Conservation (phyloP, 495 filamentous ascomycete genomes). For the Cladorrhinum samala region DNA sequence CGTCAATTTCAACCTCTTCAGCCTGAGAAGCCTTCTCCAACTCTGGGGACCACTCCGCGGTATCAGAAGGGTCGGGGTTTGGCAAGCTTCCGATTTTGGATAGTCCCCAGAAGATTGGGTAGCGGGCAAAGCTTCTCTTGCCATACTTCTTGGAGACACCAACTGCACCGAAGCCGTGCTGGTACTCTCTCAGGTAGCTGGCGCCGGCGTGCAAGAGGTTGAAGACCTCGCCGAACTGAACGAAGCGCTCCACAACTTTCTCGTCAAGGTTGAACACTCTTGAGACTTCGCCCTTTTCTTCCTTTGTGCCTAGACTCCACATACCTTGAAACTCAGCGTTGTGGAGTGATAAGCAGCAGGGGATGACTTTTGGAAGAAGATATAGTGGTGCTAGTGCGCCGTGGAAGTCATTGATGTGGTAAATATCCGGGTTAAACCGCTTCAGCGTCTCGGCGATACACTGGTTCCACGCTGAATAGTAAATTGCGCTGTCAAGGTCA, state of each 20-base stretch:
- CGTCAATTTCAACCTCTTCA: conserved; percentile 48
- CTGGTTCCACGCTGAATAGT: conserved; percentile 69
- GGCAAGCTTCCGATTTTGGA: conserved; percentile 63
- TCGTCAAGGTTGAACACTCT: conserved; percentile 57
- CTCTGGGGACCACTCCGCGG: conserved; percentile 56
- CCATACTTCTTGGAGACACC: conserved; percentile 71
- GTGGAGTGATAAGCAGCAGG: conserved; percentile 45
- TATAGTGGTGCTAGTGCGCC: conserved; percentile 65
- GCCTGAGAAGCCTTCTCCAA: conserved; percentile 23
- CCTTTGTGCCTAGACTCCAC: conserved; percentile 59
- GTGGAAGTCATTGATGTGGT: conserved; percentile 78
- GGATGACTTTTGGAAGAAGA: conserved; percentile 53
- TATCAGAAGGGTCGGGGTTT: conserved; percentile 69
- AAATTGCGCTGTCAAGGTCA: conserved; percentile 63
- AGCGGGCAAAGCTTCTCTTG: conserved; percentile 64
- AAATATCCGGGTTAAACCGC: conserved; percentile 58
- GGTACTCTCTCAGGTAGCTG: conserved; percentile 64
- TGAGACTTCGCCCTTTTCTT: conserved; percentile 60
- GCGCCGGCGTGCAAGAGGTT: conserved; percentile 67
- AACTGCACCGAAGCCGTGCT: conserved; percentile 68
- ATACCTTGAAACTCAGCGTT: conserved; percentile 67
- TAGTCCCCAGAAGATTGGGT: conserved; percentile 73
- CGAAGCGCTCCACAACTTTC: conserved; percentile 45
- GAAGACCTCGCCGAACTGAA: conserved; percentile 64
- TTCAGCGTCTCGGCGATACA: conserved; percentile 57